Evolutionary conservation across 2,329 filamentous ascomycete genomes (phyloP).

Genomic region (Calonectria pseudoturangicola): DNA sequence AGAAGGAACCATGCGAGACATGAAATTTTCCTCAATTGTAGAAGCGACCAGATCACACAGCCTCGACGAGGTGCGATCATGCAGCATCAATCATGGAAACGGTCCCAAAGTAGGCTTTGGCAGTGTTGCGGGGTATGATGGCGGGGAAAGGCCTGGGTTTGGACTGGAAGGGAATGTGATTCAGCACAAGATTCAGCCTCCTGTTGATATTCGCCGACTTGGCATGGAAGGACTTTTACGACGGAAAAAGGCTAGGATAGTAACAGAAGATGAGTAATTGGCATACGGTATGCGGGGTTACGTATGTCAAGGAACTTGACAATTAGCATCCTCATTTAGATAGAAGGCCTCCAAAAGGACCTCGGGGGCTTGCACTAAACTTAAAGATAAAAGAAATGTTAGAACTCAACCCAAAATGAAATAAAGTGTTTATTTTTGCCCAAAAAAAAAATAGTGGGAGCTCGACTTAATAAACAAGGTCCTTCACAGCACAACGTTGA

Average conservation of each 20-base stretch:
- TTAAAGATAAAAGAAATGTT: no score
- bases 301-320: no score
- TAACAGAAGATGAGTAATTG: background rate
- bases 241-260: background rate
- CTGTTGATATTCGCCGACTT: background rate
- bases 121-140: background rate
- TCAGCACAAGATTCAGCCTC: background rate
- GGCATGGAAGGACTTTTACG: background rate
- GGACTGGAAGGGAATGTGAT: background rate
- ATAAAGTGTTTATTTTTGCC: no score
- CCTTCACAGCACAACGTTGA: no score
- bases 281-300: background rate
- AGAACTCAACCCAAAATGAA: no score
- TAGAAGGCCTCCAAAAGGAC: no score
- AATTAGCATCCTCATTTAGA: no score
- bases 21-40: constrained; percentile 35
- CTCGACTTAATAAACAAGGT: no score
- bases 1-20: constrained; percentile 31
- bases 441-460: no score
- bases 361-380: no score
- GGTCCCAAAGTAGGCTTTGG: constrained; percentile 16
- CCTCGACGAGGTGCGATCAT: background rate
- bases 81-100: background rate
- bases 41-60: constrained; percentile 11
- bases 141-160: background rate